Conservation (phyloP, 2,329 filamentous ascomycete species). For the Arthrocladium fulminans region DNA sequence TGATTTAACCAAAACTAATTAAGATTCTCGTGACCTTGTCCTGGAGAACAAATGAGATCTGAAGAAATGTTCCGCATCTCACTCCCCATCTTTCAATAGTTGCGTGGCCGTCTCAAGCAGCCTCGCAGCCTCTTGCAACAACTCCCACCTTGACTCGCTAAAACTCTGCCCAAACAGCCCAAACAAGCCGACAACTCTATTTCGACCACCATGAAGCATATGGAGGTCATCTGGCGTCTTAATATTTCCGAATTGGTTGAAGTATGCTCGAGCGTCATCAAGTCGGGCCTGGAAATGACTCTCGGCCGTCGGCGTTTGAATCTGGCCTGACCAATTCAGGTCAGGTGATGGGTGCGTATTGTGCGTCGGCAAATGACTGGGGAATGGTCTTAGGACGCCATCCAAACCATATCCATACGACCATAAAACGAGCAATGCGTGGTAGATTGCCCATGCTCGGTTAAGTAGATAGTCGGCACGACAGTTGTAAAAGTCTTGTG, state of each 20-base stretch:
- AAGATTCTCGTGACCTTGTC: neutral
- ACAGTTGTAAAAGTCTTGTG: constrained; percentile 46
- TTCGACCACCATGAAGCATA: constrained; percentile 58
- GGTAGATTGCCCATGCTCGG: constrained; percentile 90
- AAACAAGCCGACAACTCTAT: constrained; percentile 71
- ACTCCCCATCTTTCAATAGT: constrained; percentile 3
- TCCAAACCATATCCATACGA: constrained; percentile 87
- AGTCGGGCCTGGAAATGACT: constrained; percentile 50
- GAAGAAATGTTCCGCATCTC: neutral
- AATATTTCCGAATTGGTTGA: constrained; percentile 64
- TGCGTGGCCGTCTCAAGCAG: constrained; percentile 69
- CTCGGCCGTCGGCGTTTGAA: constrained; percentile 9
- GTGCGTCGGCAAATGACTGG: constrained; percentile 29
- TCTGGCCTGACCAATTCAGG: neutral
- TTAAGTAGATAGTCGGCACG: constrained; percentile 88
- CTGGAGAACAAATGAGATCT: neutral
- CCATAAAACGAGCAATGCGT: constrained; percentile 86
- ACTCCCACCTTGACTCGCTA: constrained; percentile 75
- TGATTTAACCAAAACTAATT: too few species aligned
- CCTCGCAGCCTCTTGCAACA: constrained; percentile 76
- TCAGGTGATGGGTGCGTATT: constrained; percentile 39
- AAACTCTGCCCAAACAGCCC: constrained; percentile 75
- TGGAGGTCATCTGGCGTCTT: constrained; percentile 68
- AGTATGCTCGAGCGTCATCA: constrained; percentile 67
- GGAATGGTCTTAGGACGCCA: constrained; percentile 53